phyloP scores from a whole-genome alignment of 225 moss, liverwort and hornwort genomes.

The Physcomitrium patens region DNA sequence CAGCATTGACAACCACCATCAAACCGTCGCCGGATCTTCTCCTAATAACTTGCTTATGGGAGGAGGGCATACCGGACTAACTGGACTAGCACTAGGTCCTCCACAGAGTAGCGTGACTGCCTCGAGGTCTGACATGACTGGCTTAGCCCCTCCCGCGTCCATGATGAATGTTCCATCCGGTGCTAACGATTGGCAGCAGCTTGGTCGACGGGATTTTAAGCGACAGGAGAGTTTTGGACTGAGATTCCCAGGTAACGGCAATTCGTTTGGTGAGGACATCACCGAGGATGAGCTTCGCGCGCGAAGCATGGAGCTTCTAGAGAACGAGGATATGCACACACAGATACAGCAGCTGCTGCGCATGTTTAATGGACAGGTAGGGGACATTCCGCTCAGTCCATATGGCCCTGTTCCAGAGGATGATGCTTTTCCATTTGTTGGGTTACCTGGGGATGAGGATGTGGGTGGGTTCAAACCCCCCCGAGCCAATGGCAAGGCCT shows the following conservation, averaged over 20 bases:
- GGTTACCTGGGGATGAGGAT: slow-evolving; percentile 55
- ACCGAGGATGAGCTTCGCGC: slow-evolving; percentile 53
- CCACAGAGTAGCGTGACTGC: slow-evolving; percentile 41
- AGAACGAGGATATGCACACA: slow-evolving; percentile 59
- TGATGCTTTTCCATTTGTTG: slow-evolving; percentile 50
- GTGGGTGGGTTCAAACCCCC: slow-evolving; percentile 49
- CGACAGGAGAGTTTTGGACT: slow-evolving; percentile 50
- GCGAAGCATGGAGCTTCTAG: slow-evolving; percentile 50
- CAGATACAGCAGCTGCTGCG: slow-evolving; percentile 66
- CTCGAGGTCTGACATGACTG: slow-evolving; percentile 34
- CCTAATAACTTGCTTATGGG: slow-evolving; percentile 33
- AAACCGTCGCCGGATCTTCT: slow-evolving; percentile 29
- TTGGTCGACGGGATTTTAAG: slow-evolving; percentile 26
- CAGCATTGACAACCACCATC: slow-evolving; percentile 40
- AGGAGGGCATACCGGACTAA: slow-evolving; percentile 38
- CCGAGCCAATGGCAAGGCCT: slow-evolving; percentile 55
- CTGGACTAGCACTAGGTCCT: slow-evolving; percentile 47
- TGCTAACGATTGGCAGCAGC: slow-evolving; percentile 44
- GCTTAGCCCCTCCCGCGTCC: slow-evolving; percentile 1
- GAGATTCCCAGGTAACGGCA: slow-evolving; percentile 21
- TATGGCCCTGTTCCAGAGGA: slow-evolving; percentile 46
- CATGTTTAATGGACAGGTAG: slow-evolving; percentile 55
- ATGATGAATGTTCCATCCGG: neutral
- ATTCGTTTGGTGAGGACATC: slow-evolving; percentile 30
- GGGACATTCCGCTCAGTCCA: slow-evolving; percentile 49